phyloP scores from a whole-genome alignment of 225 moss, liverwort and hornwort species.

The Bryoerythrophyllum caledonicum region DNA sequence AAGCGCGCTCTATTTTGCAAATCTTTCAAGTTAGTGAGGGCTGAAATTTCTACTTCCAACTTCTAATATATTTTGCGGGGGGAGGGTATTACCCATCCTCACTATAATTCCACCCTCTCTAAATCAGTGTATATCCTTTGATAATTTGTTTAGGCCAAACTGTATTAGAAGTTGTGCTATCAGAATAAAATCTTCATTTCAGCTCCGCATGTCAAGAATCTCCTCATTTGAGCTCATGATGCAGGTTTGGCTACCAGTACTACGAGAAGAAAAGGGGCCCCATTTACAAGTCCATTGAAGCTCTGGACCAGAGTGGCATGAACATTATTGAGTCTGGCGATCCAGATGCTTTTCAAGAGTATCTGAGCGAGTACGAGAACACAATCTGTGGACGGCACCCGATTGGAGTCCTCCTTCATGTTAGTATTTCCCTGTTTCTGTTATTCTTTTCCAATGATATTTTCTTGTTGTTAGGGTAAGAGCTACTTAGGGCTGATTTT shows the following conservation, averaged over 20 bases:
- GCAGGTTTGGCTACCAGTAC: slow-evolving; percentile 77
- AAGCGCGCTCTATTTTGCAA: no score
- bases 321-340: slow-evolving; percentile 78
- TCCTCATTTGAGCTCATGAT: slow-evolving; percentile 12
- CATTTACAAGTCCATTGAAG: slow-evolving; percentile 88
- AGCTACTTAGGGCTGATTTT: neutral
- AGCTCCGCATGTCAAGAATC: neutral
- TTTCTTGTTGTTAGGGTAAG: neutral
- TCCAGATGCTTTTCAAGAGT: slow-evolving; percentile 73
- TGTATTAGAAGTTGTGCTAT: neutral
- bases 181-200: neutral
- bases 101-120: no score
- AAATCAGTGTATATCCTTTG: neutral
- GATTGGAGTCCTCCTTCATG: slow-evolving; percentile 76
- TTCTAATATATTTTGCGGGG: no score
- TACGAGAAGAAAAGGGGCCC: slow-evolving; percentile 81
- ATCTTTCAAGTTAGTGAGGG: no score
- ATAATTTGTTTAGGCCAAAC: neutral
- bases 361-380: slow-evolving; percentile 71
- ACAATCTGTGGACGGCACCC: slow-evolving; percentile 90
- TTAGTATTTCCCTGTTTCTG: slow-evolving; percentile 23
- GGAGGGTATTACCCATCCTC: no score
- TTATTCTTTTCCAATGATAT: neutral
- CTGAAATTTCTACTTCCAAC: no score
- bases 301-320: slow-evolving; percentile 80